These are phyloP conservation scores for Coprinellus micaceus DNA, from an alignment of 768 basidiomycete genomes.

Conservation along the genomic window DNA sequence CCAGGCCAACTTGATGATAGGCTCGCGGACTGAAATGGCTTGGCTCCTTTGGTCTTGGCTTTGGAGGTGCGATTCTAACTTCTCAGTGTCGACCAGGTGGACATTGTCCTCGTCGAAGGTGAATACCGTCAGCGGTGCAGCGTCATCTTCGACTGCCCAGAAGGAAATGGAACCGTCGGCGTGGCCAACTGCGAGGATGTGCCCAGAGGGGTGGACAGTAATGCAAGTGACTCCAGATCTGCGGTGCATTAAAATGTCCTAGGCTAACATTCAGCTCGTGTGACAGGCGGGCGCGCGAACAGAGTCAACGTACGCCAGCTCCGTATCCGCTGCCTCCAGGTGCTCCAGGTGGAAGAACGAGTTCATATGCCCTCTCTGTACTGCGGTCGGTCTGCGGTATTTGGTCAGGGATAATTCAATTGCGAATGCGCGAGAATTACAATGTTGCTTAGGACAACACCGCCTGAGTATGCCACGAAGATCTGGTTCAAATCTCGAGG, in stretches of 20 bases:
- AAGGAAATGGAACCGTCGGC: slow-evolving; percentile 81
- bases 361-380: slow-evolving; percentile 61
- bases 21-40: slow-evolving; percentile 45
- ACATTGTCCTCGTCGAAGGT: slow-evolving; percentile 59
- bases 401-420: neutral
- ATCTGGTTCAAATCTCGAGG: slow-evolving; percentile 70
- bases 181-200: slow-evolving; percentile 78
- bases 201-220: slow-evolving; percentile 68
- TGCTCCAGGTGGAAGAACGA: slow-evolving; percentile 73
- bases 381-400: slow-evolving; percentile 41
- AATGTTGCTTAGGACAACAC: slow-evolving; percentile 56
- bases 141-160: slow-evolving; percentile 78
- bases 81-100: slow-evolving; percentile 46
- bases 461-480: slow-evolving; percentile 74
- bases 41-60: slow-evolving; percentile 16
- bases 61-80: slow-evolving; percentile 40
- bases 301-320: slow-evolving; percentile 42
- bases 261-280: neutral
- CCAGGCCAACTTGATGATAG: slow-evolving; percentile 87
- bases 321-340: slow-evolving; percentile 71
- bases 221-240: slow-evolving; percentile 67
- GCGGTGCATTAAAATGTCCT: slow-evolving; percentile 72
- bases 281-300: neutral
- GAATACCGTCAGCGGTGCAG: slow-evolving; percentile 68
- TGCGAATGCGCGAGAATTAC: slow-evolving; percentile 27